These are phyloP conservation scores for Aureoboletus auriporus DNA, from an alignment of 768 basidiomycete genomes.

Conservation along the genomic window DNA sequence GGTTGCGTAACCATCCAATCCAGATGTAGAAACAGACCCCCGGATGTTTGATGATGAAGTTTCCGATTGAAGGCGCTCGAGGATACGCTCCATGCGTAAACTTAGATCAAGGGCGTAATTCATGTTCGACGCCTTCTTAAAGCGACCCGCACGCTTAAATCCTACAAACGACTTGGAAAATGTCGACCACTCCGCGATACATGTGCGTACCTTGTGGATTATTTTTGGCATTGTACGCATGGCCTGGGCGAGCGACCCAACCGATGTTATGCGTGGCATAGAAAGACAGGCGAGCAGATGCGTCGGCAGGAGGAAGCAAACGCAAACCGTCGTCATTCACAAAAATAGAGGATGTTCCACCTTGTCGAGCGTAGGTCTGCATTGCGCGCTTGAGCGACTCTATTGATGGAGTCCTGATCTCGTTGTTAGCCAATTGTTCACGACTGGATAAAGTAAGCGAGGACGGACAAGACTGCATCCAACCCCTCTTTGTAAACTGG, in stretches of 20 bases:
- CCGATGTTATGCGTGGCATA: conserved; percentile 57
- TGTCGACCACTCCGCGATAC: conserved; percentile 33
- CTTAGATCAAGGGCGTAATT: conserved; percentile 64
- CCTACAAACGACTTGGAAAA: conserved; percentile 9
- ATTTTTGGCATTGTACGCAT: conserved; percentile 39
- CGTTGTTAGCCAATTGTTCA: not conserved
- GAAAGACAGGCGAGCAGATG: conserved; percentile 44
- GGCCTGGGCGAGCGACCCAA: conserved; percentile 57
- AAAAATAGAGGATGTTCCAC: conserved; percentile 56
- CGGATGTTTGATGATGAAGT: conserved; percentile 19
- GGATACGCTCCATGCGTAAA: conserved; percentile 32
- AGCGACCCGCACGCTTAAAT: conserved; percentile 59
- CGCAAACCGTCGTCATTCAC: conserved; percentile 64
- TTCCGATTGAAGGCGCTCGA: conserved; percentile 28
- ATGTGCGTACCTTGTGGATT: conserved; percentile 41
- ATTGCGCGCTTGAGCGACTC: conserved; percentile 57
- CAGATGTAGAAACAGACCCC: conserved; percentile 21
- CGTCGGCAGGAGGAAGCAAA: conserved; percentile 42
- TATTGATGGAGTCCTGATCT: conserved; percentile 40
- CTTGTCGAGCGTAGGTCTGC: conserved; percentile 62
- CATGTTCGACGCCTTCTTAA: conserved; percentile 95
- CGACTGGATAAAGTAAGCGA: conserved; percentile 4
- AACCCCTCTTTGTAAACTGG: conserved; percentile 56
- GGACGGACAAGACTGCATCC: conserved; percentile 46
- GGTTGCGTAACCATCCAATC: conserved; percentile 18